These are phyloP conservation scores for Fraxinus platypoda DNA, from an alignment of 305 asterid species.

Conservation along the genomic window DNA sequence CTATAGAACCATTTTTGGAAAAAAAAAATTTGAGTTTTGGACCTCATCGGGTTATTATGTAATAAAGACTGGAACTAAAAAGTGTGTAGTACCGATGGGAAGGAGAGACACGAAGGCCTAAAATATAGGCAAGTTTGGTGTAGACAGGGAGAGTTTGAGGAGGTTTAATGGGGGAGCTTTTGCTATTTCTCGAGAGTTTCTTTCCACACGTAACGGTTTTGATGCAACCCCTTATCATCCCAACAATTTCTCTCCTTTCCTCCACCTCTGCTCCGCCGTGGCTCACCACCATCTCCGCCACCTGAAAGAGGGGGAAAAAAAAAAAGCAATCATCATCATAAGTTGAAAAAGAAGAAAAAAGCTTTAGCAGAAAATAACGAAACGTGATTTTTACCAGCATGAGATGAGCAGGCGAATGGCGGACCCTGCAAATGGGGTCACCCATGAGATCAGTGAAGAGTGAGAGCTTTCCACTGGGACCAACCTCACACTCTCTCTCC, in stretches of 20 bases:
- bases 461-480: slow-evolving; percentile 67
- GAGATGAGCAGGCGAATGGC: slow-evolving; percentile 78
- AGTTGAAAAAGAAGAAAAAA: background rate
- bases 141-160: slow-evolving; percentile 42
- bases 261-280: slow-evolving; percentile 24
- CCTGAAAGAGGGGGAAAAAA: slow-evolving; percentile 31
- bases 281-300: slow-evolving; percentile 70
- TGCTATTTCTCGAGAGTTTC: slow-evolving; percentile 38
- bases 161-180: slow-evolving; percentile 13
- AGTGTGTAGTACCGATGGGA: slow-evolving; percentile 51
- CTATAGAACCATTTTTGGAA: slow-evolving; percentile 25
- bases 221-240: slow-evolving; percentile 81
- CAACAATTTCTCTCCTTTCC: slow-evolving; percentile 63
- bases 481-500: slow-evolving; percentile 80
- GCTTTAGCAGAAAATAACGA: background rate
- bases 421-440: slow-evolving; percentile 90
- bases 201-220: slow-evolving; percentile 81
- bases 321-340: background rate
- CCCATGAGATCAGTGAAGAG: slow-evolving; percentile 86
- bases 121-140: slow-evolving; percentile 74
- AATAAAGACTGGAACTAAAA: background rate
- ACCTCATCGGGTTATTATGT: background rate
- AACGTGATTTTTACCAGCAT: slow-evolving; percentile 58
- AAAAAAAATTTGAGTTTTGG: background rate
- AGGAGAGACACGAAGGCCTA: slow-evolving; percentile 90